These are phyloP conservation scores for Amphibolis antarctica DNA, from an alignment of 106 monocot species.

Conservation along the genomic window DNA sequence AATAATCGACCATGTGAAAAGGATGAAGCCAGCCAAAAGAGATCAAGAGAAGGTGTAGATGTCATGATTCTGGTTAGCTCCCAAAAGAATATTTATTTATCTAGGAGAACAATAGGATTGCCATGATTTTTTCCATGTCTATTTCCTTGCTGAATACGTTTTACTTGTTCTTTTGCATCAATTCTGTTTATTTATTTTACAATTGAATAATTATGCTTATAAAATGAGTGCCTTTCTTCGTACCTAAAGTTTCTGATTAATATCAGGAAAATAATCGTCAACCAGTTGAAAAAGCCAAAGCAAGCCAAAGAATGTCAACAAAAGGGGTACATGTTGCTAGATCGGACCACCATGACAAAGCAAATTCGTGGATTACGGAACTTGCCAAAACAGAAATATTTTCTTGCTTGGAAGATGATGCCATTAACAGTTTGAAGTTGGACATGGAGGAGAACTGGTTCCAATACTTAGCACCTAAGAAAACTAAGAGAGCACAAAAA, in stretches of 20 bases:
- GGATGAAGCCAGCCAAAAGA: no score
- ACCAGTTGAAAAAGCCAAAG: not conserved
- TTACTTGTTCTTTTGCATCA: no score
- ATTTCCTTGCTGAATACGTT: no score
- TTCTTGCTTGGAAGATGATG: not conserved
- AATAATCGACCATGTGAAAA: no score
- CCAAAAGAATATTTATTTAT: no score
- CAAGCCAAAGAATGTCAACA: not conserved
- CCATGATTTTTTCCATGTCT: no score
- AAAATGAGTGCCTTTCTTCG: not conserved
- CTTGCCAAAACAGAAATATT: not conserved
- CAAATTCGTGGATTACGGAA: not conserved
- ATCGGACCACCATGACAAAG: not conserved
- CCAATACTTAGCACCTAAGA: conserved; percentile 45
- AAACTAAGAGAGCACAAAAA: conserved; percentile 8
- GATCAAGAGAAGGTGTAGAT: no score
- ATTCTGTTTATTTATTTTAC: no score
- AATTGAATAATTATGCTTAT: no score
- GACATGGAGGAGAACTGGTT: conserved; percentile 71
- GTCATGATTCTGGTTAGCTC: no score
- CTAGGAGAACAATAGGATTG: no score
- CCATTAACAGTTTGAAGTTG: conserved; percentile 31
- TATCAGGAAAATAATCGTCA: not conserved
- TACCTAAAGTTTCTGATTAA: not conserved
- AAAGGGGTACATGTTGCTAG: not conserved